Percentiles rank a stretch among this genome's conserved stretches.
phyloP scores from a whole-genome alignment of 23 red algal genomes.

The Gracilaria domingensis region DNA sequence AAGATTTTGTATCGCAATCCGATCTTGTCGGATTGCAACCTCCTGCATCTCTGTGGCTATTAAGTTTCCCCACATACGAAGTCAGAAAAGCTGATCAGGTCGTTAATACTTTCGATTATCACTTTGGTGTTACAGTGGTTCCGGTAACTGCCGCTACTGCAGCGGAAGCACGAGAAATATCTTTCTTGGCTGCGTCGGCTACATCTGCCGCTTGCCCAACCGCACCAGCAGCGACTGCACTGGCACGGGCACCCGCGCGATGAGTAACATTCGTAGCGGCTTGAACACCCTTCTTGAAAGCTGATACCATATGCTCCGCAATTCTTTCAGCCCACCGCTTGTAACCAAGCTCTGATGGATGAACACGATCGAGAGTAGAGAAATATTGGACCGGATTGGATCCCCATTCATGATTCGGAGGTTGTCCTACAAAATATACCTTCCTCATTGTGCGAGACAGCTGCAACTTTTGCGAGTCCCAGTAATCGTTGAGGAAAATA shows the following conservation, averaged over 20 bases:
- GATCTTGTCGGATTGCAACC: background rate
- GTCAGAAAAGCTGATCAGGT: slow-evolving; percentile 9
- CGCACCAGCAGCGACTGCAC: slow-evolving; percentile 8
- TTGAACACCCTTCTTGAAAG: slow-evolving; percentile 46
- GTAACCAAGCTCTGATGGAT: slow-evolving; percentile 84
- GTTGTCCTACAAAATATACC: slow-evolving; percentile 75
- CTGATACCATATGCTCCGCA: slow-evolving; percentile 72
- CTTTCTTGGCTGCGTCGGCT: slow-evolving; percentile 28
- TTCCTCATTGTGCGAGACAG: slow-evolving; percentile 68
- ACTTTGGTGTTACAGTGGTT: slow-evolving; percentile 10
- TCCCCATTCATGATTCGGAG: slow-evolving; percentile 67
- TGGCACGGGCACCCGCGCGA: slow-evolving; percentile 9
- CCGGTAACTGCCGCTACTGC: slow-evolving; percentile 2
- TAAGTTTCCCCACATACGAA: background rate
- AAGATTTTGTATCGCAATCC: background rate
- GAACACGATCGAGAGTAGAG: slow-evolving; percentile 75
- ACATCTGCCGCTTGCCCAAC: slow-evolving; percentile 29
- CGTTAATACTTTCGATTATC: slow-evolving; percentile 16
- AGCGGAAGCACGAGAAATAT: slow-evolving; percentile 28
- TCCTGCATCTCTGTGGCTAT: background rate
- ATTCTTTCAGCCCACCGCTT: slow-evolving; percentile 81
- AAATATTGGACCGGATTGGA: slow-evolving; percentile 71
- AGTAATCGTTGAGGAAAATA: slow-evolving; percentile 74
- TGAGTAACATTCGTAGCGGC: slow-evolving; percentile 8
- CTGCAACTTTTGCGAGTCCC: slow-evolving; percentile 79